Evolutionary conservation across 202 grass and related monocot species (phyloP).

Genomic region (Bolboschoenoplectus hybrid): DNA sequence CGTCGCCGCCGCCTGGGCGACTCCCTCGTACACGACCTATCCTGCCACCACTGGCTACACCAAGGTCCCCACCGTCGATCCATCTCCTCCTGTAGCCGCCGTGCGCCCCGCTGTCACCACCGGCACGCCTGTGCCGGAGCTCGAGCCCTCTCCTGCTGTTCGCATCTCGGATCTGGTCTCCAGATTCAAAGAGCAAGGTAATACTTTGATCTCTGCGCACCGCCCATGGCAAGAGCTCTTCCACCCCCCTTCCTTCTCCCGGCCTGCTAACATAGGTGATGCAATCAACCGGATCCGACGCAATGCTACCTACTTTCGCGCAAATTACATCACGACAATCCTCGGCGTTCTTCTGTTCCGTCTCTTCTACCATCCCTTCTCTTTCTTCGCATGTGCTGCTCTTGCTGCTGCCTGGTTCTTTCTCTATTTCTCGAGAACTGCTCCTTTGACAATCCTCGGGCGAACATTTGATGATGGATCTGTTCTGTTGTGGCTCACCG

Average conservation of each 20-base stretch:
- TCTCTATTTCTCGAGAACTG: conserved; percentile 83
- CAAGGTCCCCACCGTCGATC: conserved; percentile 55
- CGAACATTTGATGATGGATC: conserved; percentile 77
- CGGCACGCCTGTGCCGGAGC: conserved; percentile 22
- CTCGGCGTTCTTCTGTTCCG: conserved; percentile 53
- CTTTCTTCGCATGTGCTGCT: conserved; percentile 65
- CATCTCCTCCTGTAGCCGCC: conserved; percentile 46
- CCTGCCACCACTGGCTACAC: conserved; percentile 42
- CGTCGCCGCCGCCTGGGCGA: background rate
- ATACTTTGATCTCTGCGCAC: conserved; percentile 66
- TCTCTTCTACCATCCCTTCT: conserved; percentile 80
- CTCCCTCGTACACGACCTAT: conserved; percentile 20
- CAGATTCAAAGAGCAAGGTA: conserved; percentile 78
- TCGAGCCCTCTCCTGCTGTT: conserved; percentile 46
- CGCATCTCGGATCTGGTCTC: conserved; percentile 70
- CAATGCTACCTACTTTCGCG: conserved; percentile 81
- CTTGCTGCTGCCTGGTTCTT: conserved; percentile 90
- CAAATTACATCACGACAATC: conserved; percentile 67
- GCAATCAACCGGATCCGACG: conserved; percentile 60
- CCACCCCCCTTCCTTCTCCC: conserved; percentile 62
- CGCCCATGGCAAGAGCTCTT: conserved; percentile 80
- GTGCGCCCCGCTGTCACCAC: conserved; percentile 4
- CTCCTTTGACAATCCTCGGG: conserved; percentile 60
- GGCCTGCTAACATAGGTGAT: conserved; percentile 58
- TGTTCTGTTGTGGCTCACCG: conserved; percentile 67